These are phyloP conservation scores for Pseudonectria foliicola DNA, from an alignment of 2,329 filamentous ascomycete species.

Conservation along the genomic window DNA sequence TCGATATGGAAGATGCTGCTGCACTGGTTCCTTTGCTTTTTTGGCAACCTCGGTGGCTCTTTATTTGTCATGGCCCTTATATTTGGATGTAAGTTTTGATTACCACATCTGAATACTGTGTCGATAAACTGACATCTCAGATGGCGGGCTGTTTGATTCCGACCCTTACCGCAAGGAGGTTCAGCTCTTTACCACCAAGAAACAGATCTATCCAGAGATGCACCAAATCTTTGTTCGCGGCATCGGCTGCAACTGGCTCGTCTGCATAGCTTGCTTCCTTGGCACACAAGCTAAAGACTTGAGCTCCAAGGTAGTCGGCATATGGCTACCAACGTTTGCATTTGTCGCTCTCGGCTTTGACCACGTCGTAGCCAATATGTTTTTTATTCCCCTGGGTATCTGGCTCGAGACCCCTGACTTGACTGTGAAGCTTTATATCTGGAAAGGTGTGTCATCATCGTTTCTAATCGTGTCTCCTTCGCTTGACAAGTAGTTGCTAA, in stretches of 20 bases:
- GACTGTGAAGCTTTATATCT: conserved; percentile 45
- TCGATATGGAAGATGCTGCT: conserved; percentile 17
- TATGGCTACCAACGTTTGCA: conserved; percentile 50
- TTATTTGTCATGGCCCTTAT: conserved; percentile 42
- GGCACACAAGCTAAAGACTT: conserved; percentile 42
- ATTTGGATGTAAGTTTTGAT: conserved; percentile 28
- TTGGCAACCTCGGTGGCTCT: conserved; percentile 41
- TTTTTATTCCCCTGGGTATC: conserved; percentile 44
- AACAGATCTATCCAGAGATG: conserved; percentile 41
- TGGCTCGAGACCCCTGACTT: conserved; percentile 38
- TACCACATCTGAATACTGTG: rapidly evolving
- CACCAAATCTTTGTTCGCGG: conserved; percentile 47
- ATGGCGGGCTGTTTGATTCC: conserved; percentile 36
- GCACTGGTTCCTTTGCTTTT: conserved; percentile 39
- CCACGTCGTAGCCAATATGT: conserved; percentile 53
- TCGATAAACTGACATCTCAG: conserved; percentile 14
- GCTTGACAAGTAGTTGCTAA: conserved; percentile 1
- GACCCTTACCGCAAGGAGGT: conserved; percentile 37
- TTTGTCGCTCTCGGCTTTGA: conserved; percentile 48
- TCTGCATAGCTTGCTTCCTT: conserved; percentile 45
- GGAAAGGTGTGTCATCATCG: conserved; percentile 38
- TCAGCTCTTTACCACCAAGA: conserved; percentile 38
- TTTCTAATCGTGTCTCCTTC: too few species aligned
- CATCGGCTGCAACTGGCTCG: conserved; percentile 52
- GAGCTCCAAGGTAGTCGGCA: conserved; percentile 44